Evolutionary conservation across 2,329 filamentous ascomycete genomes (phyloP).

Genomic region (Neurospora crassa): DNA sequence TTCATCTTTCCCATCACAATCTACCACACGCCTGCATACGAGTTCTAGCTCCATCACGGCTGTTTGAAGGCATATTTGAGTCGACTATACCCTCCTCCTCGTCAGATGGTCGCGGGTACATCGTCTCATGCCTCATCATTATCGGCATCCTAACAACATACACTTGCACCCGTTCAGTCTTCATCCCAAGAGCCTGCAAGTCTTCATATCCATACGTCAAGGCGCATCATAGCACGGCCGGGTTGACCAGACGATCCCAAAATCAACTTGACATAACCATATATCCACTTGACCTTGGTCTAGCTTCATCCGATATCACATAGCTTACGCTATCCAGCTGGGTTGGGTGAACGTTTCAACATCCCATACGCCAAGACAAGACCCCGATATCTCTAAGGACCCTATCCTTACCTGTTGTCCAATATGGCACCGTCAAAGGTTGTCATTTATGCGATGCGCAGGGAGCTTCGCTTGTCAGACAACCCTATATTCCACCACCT

Average conservation of each 20-base stretch:
- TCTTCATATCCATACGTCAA: not conserved
- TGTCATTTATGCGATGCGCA: slow-evolving; percentile 61
- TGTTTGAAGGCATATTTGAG: not conserved
- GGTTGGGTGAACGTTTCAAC: not conserved
- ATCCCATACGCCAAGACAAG: not conserved
- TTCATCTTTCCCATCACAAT: not conserved
- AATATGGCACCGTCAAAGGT: slow-evolving; percentile 34
- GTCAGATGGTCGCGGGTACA: not conserved
- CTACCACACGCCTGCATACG: not conserved
- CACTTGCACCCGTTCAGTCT: not conserved
- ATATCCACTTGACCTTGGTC: not conserved
- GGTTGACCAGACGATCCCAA: not conserved
- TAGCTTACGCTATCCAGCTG: not conserved
- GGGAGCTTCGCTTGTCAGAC: slow-evolving; percentile 64
- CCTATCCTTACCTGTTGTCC: not conserved
- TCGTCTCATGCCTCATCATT: not conserved
- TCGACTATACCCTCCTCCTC: not conserved
- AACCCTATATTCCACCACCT: slow-evolving; percentile 61
- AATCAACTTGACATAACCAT: not conserved
- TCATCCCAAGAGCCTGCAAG: not conserved
- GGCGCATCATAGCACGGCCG: not conserved
- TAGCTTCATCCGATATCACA: not conserved
- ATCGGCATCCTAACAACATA: not conserved
- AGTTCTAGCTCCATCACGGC: not conserved
- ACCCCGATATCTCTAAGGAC: not conserved